Evolutionary conservation across 768 basidiomycete genomes (phyloP).

Genomic region (Trametes gibbosa): DNA sequence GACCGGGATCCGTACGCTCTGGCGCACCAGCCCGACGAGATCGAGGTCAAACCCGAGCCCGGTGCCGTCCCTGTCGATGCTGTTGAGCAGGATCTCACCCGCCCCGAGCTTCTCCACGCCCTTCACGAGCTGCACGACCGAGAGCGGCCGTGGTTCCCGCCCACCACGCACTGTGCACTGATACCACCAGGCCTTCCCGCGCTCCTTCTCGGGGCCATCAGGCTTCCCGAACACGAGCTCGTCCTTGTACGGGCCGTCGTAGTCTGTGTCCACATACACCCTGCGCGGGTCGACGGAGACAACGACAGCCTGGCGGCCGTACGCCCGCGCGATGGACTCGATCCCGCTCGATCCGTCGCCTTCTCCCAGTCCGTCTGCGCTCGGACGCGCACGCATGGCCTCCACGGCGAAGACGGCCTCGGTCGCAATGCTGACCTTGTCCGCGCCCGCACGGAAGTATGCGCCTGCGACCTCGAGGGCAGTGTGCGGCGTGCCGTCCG

Average conservation of each 20-base stretch:
- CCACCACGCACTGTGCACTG: conserved; percentile 97
- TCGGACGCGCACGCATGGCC: conserved; percentile 50
- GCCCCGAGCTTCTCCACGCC: conserved; percentile 92
- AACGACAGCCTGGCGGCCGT: conserved; percentile 96
- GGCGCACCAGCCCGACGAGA: conserved; percentile 72
- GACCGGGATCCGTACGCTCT: conserved; percentile 82
- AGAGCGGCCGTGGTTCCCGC: conserved; percentile 76
- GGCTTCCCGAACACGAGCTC: conserved; percentile 54
- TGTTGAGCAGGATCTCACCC: conserved; percentile 93
- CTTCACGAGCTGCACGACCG: conserved; percentile 85
- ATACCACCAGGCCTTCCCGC: conserved; percentile 93
- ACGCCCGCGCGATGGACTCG: conserved; percentile 85
- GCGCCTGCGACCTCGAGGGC: conserved; percentile 94
- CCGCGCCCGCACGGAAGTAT: conserved; percentile 96
- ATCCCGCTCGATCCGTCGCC: conserved; percentile 81
- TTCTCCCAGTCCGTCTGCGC: conserved; percentile 34
- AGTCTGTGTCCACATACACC: conserved; percentile 70
- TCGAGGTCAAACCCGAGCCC: conserved; percentile 83
- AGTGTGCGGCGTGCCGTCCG: conserved; percentile 82
- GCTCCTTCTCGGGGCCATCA: conserved; percentile 50
- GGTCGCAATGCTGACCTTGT: conserved; percentile 97
- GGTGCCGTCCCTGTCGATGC: conserved; percentile 94
- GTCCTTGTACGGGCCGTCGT: conserved; percentile 64
- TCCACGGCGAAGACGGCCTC: conserved; percentile 97
- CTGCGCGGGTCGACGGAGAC: conserved; percentile 94